These are phyloP conservation scores for Sequoia sempervirens DNA, from an alignment of 75 land plant genomes.

Conservation along the genomic window DNA sequence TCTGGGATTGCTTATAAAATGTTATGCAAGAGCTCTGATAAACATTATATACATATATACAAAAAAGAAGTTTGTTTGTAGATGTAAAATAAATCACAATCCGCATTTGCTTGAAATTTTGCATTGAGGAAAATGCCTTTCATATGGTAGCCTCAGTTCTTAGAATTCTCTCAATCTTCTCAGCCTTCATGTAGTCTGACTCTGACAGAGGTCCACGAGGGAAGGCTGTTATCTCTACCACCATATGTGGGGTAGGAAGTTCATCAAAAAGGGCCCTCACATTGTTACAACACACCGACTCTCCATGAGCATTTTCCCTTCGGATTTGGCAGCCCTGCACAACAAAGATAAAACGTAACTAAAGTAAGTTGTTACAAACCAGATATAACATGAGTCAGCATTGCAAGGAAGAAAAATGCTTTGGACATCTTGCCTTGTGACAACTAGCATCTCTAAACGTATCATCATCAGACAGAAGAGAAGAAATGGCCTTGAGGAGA, in stretches of 20 bases:
- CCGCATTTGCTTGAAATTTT: neutral
- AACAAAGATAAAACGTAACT: neutral
- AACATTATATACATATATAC: neutral
- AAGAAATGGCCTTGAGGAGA: constrained; percentile 69
- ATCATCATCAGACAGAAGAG: constrained; percentile 88
- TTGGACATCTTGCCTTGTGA: constrained; percentile 62
- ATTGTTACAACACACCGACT: constrained; percentile 93
- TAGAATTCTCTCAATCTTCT: constrained; percentile 82
- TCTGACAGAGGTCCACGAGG: constrained; percentile 88
- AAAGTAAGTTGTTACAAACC: neutral
- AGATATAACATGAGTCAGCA: neutral
- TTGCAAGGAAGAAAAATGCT: neutral
- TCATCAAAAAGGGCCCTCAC: constrained; percentile 98
- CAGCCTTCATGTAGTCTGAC: constrained; percentile 85
- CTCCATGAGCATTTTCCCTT: constrained; percentile 94
- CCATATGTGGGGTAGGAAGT: constrained; percentile 93
- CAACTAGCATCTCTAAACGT: constrained; percentile 79
- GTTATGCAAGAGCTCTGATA: neutral
- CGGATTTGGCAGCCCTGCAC: constrained; percentile 92
- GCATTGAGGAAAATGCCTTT: constrained; percentile 6
- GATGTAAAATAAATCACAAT: neutral
- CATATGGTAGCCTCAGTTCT: constrained; percentile 70
- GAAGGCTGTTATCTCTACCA: constrained; percentile 90
- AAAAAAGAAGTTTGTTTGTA: neutral
- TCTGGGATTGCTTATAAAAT: neutral